Percentiles rank a stretch among this genome's conserved stretches.
phyloP scores from a whole-genome alignment of 352 stramenopile species.

The Plasmopara muralis region DNA sequence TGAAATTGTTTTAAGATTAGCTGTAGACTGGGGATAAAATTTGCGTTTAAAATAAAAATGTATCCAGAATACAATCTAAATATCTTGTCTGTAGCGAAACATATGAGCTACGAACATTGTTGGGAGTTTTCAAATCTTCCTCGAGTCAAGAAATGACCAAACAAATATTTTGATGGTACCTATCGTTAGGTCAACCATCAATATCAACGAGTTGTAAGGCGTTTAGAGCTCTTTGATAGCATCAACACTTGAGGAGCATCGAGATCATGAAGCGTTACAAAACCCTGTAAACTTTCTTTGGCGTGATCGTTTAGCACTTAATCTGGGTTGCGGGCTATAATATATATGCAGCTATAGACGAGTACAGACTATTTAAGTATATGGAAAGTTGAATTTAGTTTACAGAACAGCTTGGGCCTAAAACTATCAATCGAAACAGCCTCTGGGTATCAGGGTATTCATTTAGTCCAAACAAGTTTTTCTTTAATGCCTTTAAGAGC shows the following conservation, averaged over 20 bases:
- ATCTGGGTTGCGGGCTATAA: no score
- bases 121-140: neutral
- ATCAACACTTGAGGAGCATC: no score
- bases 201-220: neutral
- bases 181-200: neutral
- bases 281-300: no score
- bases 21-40: neutral
- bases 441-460: no score
- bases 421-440: no score
- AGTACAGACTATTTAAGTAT: neutral
- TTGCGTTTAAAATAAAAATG: neutral
- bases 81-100: neutral
- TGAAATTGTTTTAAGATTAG: neutral
- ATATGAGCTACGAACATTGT: neutral
- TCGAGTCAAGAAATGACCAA: neutral
- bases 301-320: no score
- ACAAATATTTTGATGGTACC: neutral
- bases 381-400: no score
- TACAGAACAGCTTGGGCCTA: no score
- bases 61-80: neutral
- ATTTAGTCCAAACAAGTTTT: no score
- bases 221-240: no score
- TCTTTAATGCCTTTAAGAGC: no score
- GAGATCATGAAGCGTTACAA: no score
- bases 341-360: neutral